Evolutionary conservation across 2,329 filamentous ascomycete genomes (phyloP), one percentile per base, ranked within the genome.

Genomic region (Alternaria panax): DNA sequence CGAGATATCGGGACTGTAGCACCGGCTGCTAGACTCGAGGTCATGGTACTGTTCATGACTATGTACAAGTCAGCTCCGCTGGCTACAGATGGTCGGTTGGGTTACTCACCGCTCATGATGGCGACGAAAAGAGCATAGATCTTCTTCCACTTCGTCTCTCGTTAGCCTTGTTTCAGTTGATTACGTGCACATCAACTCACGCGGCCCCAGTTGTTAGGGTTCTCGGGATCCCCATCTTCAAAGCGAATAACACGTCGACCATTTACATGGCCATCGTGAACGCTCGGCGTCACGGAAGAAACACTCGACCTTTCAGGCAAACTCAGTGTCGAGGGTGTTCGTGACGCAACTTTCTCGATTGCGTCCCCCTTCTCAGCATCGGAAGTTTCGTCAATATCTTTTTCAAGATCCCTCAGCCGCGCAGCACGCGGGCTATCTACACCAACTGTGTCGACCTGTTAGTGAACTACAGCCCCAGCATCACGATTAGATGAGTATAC

Each of bases 41-140:
- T 86, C 77, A 91, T 86, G 9, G 89, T 91, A 25, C 85, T 87
- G 74, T 92, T 92, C 71, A 90, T 80, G 9, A 77, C 73, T 75
- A 25, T 11, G 4, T 3, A 1, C 18, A 3, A 2, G 12, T 67
- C 51, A 64, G 62, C 20, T 47, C 42, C 1, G 3, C 38, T n/a
- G 18, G 27, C 18, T 24, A n/a, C 9, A 7, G 9, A 36, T 1
- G 6, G 12, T 32, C 5, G 5, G 25, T 36, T 12, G 5, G 32
- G 7, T 7, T 36, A 61, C 71, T 59, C 42, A 91, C 87, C 53
- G 84, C 81, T 63, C 85, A 72, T 77, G 22, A 87, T 86, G 1
- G 84, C 83, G 0, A 85, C 81, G 25, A 86, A 69, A 2, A 89
- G 70, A 6, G 90, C 81, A 36, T 80, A 77, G 2, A 77, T 64